Conservation (phyloP, 2,329 filamentous ascomycete genomes). For the Fusarium humuli region DNA sequence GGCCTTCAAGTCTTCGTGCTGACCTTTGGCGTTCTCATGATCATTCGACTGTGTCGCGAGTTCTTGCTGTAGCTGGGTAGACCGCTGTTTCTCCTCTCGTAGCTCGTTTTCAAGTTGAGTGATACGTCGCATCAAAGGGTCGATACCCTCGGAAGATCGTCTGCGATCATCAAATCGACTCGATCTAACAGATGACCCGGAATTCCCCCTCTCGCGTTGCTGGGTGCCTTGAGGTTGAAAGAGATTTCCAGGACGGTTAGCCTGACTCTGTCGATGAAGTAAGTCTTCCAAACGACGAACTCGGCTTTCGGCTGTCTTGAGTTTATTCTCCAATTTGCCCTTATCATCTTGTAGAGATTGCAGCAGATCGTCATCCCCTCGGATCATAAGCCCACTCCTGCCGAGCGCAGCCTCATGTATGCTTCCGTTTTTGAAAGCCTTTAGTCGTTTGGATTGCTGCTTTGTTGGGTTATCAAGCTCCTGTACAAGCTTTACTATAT, state of each 20-base stretch:
- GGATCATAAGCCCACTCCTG: conserved; percentile 84
- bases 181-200: conserved; percentile 61
- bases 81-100: conserved; percentile 75
- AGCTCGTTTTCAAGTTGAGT: conserved; percentile 82
- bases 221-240: conserved; percentile 64
- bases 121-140: conserved; percentile 61
- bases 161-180: conserved; percentile 58
- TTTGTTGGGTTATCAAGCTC: conserved; percentile 86
- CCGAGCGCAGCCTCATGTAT: conserved; percentile 90
- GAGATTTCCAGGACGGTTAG: conserved; percentile 65
- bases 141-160: conserved; percentile 60
- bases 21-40: conserved; percentile 71
- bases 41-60: conserved; percentile 67
- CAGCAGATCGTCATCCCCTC: conserved; percentile 87
- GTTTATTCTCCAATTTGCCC: conserved; percentile 74
- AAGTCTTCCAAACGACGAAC: conserved; percentile 92
- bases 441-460: conserved; percentile 86
- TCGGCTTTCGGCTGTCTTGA: conserved; percentile 87
- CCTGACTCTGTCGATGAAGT: conserved; percentile 82
- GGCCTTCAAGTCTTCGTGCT: conserved; percentile 62
- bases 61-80: conserved; percentile 76
- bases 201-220: conserved; percentile 62
- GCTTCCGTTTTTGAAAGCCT: conserved; percentile 96
- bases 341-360: conserved; percentile 87
- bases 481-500: conserved; percentile 79